phyloP scores from a whole-genome alignment of 2,329 filamentous ascomycete species.

The Colletotrichum plurivorum region DNA sequence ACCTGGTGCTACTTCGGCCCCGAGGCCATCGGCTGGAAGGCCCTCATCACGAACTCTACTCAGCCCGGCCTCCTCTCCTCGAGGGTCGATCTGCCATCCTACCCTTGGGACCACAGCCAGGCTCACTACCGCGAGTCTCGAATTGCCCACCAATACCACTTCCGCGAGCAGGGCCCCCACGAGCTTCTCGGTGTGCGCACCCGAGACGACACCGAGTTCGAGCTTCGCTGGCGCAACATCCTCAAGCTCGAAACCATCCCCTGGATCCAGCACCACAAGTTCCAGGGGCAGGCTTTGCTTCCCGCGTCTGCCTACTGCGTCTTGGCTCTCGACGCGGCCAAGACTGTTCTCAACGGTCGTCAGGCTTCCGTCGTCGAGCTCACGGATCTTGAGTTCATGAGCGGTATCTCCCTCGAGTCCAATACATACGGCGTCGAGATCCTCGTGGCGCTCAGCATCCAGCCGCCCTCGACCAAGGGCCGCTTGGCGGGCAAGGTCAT shows the following conservation, averaged over 20 bases:
- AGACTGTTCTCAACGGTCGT: conserved; percentile 44
- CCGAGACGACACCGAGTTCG: conserved; percentile 31
- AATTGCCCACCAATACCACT: conserved; percentile 47
- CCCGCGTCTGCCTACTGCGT: conserved; percentile 60
- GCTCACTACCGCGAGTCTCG: conserved; percentile 53
- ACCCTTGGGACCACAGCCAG: conserved; percentile 54
- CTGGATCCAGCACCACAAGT: conserved; percentile 56
- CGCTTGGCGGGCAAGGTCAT: conserved; percentile 25
- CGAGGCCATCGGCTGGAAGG: conserved; percentile 40
- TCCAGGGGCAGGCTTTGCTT: conserved; percentile 56
- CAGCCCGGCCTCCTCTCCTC: conserved; percentile 40
- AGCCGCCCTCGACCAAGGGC: conserved; percentile 37
- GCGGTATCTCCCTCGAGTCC: conserved; percentile 50
- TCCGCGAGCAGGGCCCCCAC: conserved; percentile 49
- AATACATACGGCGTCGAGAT: conserved; percentile 44
- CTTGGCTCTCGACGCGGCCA: conserved; percentile 60
- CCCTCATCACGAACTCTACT: conserved; percentile 44
- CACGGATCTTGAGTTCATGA: conserved; percentile 49
- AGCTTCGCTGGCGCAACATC: conserved; percentile 43
- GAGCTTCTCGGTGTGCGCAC: conserved; percentile 48
- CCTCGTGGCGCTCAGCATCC: conserved; percentile 42
- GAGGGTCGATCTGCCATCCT: conserved; percentile 51
- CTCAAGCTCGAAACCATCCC: conserved; percentile 42
- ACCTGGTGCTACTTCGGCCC: conserved; percentile 51
- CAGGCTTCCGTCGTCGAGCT: conserved; percentile 49